Evolutionary conservation across 176 grass and related monocot species (phyloP).

Genomic region (Bromus sterilis): DNA sequence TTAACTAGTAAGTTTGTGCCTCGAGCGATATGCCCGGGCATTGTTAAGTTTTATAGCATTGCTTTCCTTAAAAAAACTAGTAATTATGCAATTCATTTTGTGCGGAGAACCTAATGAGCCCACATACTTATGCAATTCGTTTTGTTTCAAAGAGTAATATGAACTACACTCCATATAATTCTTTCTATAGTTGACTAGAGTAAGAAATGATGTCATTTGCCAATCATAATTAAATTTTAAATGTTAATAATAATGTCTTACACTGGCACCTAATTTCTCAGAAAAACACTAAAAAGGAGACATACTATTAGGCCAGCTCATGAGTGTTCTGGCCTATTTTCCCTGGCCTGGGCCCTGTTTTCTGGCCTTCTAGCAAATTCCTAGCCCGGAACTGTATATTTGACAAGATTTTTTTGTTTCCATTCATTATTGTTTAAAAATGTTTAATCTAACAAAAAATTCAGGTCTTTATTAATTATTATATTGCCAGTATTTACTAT

Average conservation of each 20-base stretch:
- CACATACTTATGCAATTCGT: background rate
- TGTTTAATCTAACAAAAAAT: background rate
- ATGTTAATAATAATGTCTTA: background rate
- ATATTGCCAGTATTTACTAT: background rate
- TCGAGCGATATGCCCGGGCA: too few relatives aligned
- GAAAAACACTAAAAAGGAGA: background rate
- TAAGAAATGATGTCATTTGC: background rate
- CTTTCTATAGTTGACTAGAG: background rate
- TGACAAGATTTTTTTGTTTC: background rate
- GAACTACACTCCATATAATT: background rate
- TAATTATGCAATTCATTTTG: too few relatives aligned
- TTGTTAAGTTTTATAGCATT: too few relatives aligned
- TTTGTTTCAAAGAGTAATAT: background rate
- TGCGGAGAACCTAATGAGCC: background rate
- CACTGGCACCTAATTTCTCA: background rate
- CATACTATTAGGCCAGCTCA: background rate
- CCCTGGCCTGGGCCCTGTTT: background rate
- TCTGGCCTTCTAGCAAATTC: background rate
- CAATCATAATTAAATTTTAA: background rate
- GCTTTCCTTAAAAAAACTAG: too few relatives aligned
- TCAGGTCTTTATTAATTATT: background rate
- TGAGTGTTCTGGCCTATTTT: background rate
- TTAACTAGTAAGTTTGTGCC: too few relatives aligned
- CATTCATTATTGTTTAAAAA: background rate
- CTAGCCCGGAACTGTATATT: background rate